phyloP scores from a whole-genome alignment of 495 filamentous ascomycete species.

The Neurospora tetraspora region DNA sequence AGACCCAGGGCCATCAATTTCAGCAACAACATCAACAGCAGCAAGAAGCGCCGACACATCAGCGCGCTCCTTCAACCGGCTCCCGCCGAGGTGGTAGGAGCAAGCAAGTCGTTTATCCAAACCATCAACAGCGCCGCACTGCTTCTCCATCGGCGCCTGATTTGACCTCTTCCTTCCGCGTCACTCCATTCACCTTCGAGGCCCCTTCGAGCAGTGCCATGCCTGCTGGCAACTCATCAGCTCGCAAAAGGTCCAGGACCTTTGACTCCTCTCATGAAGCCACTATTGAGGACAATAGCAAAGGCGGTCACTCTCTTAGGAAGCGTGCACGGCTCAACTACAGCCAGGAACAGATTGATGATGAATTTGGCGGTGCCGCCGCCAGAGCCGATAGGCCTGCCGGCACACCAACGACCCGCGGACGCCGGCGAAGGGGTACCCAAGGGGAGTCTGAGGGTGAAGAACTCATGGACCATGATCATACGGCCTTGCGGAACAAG shows the following conservation, averaged over 20 bases:
- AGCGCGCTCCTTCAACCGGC: slow-evolving; percentile 6
- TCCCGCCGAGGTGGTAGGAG: slow-evolving; percentile 12
- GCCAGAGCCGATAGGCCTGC: slow-evolving; percentile 11
- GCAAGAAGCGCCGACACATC: not conserved
- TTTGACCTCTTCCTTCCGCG: not conserved
- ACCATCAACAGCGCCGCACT: not conserved
- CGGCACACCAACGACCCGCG: slow-evolving; percentile 12
- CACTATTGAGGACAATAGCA: slow-evolving; percentile 15
- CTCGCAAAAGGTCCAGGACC: slow-evolving; percentile 26
- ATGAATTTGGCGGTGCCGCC: slow-evolving; percentile 9
- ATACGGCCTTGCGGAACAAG: slow-evolving; percentile 10
- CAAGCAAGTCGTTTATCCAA: not conserved
- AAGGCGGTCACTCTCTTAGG: slow-evolving; percentile 38
- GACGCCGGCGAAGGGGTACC: slow-evolving; percentile 22
- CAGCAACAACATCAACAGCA: slow-evolving; percentile 2
- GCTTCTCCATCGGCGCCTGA: slow-evolving; percentile 14
- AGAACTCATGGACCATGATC: slow-evolving; percentile 12
- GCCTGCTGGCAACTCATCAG: slow-evolving; percentile 4
- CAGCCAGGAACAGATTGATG: slow-evolving; percentile 33
- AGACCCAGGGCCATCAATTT: not conserved
- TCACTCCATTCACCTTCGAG: slow-evolving; percentile 18
- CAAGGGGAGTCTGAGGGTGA: slow-evolving; percentile 17
- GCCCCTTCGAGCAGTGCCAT: slow-evolving; percentile 21
- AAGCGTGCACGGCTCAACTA: slow-evolving; percentile 39
- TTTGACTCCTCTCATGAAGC: slow-evolving; percentile 21